phyloP scores from a whole-genome alignment of 805 yeast genomes.

The Lipomyces lipofer region DNA sequence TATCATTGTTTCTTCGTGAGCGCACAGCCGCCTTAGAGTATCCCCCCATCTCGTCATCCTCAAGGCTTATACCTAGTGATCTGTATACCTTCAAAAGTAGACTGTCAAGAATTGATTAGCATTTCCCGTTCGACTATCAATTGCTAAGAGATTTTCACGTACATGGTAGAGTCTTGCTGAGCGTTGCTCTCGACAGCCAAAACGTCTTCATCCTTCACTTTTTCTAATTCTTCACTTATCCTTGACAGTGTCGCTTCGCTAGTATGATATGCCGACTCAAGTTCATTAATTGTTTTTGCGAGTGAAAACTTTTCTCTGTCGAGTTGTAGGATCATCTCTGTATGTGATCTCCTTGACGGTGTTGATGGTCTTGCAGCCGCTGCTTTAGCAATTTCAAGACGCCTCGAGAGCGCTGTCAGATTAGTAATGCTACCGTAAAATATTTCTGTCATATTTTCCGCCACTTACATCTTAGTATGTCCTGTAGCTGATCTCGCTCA shows the following conservation, averaged over 20 bases:
- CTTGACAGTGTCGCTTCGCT: conserved; percentile 27
- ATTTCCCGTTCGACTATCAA: no score
- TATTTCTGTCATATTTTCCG: no score
- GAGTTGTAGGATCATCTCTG: conserved; percentile 20
- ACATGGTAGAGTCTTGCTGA: conserved; percentile 30
- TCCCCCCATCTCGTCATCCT: conserved; percentile 23
- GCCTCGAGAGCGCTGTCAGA: conserved; percentile 22
- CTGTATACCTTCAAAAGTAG: conserved; percentile 28
- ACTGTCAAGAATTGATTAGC: background rate
- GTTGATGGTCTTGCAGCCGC: conserved; percentile 19
- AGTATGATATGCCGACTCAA: conserved; percentile 26
- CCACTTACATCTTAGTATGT: conserved; percentile 24
- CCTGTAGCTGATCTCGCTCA: conserved; percentile 27
- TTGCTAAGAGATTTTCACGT: background rate
- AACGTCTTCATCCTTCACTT: conserved; percentile 25
- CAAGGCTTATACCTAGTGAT: conserved; percentile 29
- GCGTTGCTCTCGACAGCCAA: conserved; percentile 16
- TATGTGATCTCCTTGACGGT: conserved; percentile 15
- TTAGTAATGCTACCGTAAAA: background rate
- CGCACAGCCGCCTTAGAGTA: conserved; percentile 27
- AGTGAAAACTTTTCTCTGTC: conserved; percentile 31
- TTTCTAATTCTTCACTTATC: conserved; percentile 22
- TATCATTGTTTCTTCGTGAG: conserved; percentile 27
- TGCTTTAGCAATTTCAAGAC: conserved; percentile 24
- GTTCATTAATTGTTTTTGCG: conserved; percentile 33